A percentile compares a stretch with the other conserved stretches of the same genome.
These are phyloP conservation scores for Xylaria sp. DNA, from an alignment of 2,329 filamentous ascomycete genomes.

Conservation along the genomic window DNA sequence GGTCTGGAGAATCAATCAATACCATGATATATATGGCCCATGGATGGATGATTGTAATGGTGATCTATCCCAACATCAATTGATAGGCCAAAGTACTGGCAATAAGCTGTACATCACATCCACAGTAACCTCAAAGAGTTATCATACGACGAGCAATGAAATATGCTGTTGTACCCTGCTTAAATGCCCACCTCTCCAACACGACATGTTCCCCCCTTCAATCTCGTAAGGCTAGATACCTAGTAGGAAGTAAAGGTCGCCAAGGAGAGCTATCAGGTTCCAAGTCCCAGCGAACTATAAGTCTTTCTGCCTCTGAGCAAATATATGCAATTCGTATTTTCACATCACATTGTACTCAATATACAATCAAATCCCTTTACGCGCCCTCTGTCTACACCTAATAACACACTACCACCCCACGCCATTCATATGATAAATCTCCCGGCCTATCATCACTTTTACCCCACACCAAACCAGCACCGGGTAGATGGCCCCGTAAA, in stretches of 20 bases:
- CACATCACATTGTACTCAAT: neutral
- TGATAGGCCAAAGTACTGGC: neutral
- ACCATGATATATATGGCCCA: neutral
- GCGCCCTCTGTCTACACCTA: neutral
- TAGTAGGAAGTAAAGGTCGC: neutral
- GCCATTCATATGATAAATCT: neutral
- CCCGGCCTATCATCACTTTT: conserved; percentile 3
- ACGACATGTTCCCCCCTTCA: too few species aligned
- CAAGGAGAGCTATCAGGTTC: neutral
- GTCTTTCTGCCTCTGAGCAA: neutral
- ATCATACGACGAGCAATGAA: too few species aligned
- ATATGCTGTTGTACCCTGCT: too few species aligned
- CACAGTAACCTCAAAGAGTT: too few species aligned
- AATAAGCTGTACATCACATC: neutral
- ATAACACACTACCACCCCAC: conserved; percentile 1
- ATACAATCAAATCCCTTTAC: neutral
- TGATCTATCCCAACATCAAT: neutral
- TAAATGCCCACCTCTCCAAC: too few species aligned
- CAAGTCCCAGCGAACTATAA: neutral
- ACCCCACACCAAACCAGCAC: conserved; percentile 17
- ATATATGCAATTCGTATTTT: neutral
- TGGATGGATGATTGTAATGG: neutral
- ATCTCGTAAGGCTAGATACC: too few species aligned
- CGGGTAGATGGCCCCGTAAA: neutral
- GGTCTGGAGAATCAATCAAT: neutral